Percentiles rank a stretch among this genome's conserved stretches.
phyloP scores from a whole-genome alignment of 805 yeast species.

The Kuraishia piskuri region DNA sequence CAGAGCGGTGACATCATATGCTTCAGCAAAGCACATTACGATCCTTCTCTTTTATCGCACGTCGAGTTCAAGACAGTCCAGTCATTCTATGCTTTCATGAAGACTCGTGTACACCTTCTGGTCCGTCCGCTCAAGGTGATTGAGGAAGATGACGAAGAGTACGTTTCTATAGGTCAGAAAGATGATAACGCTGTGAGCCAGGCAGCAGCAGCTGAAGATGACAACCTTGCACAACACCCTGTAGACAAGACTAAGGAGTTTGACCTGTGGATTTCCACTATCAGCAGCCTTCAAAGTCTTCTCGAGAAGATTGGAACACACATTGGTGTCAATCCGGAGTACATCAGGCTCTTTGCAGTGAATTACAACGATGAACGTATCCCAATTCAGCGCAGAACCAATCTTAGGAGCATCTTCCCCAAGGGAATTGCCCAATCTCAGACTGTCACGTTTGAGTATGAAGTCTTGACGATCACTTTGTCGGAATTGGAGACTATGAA shows the following conservation, averaged over 20 bases:
- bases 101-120: conserved; percentile 52
- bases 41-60: conserved; percentile 2
- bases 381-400: conserved; percentile 33
- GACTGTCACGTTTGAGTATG: conserved; percentile 52
- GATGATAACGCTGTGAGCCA: conserved; percentile 10
- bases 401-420: conserved; percentile 24
- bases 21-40: conserved; percentile 14
- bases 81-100: conserved; percentile 45
- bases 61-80: conserved; percentile 24
- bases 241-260: conserved; percentile 16
- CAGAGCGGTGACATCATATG: conserved; percentile 61
- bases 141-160: conserved; percentile 40
- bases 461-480: conserved; percentile 65
- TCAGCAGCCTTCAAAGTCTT: conserved; percentile 49
- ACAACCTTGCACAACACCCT: not conserved
- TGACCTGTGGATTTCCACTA: conserved; percentile 63
- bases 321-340: conserved; percentile 46
- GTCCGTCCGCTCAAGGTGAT: conserved; percentile 34
- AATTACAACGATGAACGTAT: conserved; percentile 47
- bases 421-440: conserved; percentile 36
- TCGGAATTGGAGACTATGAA: conserved; percentile 72
- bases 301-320: conserved; percentile 50
- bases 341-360: conserved; percentile 58
- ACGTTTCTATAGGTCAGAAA: conserved; percentile 22
- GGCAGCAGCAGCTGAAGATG: conserved; percentile 8